Evolutionary conservation across 2,329 filamentous ascomycete genomes (phyloP), one percentile per base, ranked within the genome.

Genomic region (Macrophomina phaseolina): DNA sequence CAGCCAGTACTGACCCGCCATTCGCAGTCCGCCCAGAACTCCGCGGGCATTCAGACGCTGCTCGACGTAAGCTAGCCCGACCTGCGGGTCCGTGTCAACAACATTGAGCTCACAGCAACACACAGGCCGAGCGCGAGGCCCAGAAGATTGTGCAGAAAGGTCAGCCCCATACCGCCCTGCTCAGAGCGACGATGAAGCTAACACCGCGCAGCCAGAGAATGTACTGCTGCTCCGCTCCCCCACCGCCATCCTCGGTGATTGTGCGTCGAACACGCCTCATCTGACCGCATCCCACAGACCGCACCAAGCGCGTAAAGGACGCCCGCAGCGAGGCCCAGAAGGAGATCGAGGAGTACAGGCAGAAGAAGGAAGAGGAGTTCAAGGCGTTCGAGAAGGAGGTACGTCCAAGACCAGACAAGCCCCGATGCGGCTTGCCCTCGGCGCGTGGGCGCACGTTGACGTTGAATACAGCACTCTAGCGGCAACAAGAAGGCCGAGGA

Each of bases 81-180:
- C 28, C 32, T 55, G 55, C 55, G 56, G 51, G 68, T 68, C 73
- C 73, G 30, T 68, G 72, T 74, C 73, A 73, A 72, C 65, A 61
- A 49, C 28, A 65, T 30, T 68, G 69, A 75, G 77, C 80, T 84
- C 72, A 84, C 76, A 32, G 8, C 45, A 67, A 38, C 49, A 34
- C 66, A 72, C 73, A 98, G 94, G 94, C 95, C 75, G 95, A 99
- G 87, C 91, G 93, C 82, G 94, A 98, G 81, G 95, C 95, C 69
- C 94, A 97, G 83, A 97, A 97, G 87, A 99, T 99, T 80, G 94
- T 99, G 67, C 94, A 98, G 81, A 93, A 95, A 87, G 92, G 94
- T 96, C 80, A 68, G 83, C 79, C 45, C 12, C 5, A 1, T 1
- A 2, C 7, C 4, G 4, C 16, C 36, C 32, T 12, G 46, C 32